Conservation (phyloP, 2,329 filamentous ascomycete genomes). For the Curvularia hawaiiensis region DNA sequence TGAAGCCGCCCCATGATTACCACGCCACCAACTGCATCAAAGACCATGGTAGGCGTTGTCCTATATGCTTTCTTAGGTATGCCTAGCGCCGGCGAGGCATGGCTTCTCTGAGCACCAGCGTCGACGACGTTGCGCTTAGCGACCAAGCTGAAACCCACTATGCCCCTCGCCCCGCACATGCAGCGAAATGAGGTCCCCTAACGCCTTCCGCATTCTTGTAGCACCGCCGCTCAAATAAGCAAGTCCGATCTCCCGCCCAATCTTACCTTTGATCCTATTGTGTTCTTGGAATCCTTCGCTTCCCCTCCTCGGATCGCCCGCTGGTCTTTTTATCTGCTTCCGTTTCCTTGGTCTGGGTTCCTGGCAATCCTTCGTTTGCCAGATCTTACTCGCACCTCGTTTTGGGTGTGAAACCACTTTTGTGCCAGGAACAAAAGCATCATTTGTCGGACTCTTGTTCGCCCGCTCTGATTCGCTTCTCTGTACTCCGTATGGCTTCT, state of each 20-base stretch:
- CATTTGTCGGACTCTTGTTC: conserved; percentile 13
- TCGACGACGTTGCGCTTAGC: conserved; percentile 12
- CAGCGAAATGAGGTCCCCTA: conserved; percentile 8
- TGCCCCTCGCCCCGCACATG: conserved; percentile 7
- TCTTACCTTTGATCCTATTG: conserved; percentile 12
- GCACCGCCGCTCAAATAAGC: conserved; percentile 13
- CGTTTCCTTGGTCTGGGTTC: not conserved
- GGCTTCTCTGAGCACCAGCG: conserved; percentile 14
- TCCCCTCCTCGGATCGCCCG: conserved; percentile 4
- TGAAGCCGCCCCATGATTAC: not conserved
- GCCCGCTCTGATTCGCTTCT: conserved; percentile 16
- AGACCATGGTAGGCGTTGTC: not conserved
- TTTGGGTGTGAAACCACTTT: conserved; percentile 34
- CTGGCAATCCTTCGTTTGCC: conserved; percentile 22
- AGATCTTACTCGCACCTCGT: conserved; percentile 12
- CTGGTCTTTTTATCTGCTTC: not conserved
- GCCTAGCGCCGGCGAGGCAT: conserved; percentile 13
- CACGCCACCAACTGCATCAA: not conserved
- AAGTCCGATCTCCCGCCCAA: conserved; percentile 12
- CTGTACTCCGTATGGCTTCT: conserved; percentile 26
- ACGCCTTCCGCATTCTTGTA: conserved; percentile 6
- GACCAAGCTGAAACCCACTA: conserved; percentile 16
- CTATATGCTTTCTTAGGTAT: conserved; percentile 1
- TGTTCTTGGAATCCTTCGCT: conserved; percentile 1
- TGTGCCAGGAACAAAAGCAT: conserved; percentile 19